Base-by-base conservation (phyloP, 2,329 filamentous ascomycete species). In the Chaetomium sp. region DNA sequence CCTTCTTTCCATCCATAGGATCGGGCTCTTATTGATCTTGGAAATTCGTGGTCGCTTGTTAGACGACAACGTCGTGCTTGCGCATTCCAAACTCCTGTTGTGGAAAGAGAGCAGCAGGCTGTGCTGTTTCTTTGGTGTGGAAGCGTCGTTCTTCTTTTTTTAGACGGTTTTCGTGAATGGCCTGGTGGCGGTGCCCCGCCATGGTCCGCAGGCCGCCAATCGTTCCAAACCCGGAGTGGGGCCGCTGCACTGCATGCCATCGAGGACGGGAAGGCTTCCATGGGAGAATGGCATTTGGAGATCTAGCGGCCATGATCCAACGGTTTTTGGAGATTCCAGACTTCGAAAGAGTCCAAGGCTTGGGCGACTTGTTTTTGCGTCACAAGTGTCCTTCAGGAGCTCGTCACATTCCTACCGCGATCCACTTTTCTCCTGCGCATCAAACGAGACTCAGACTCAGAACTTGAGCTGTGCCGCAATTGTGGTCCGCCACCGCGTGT, bases 111-210 rank as follows among this genome's bases (percentile, higher is more conserved):
- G 16, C 57, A 50, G 29, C 16, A 49, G 25, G 35, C 21, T 45
- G 35, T 25, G 38, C 42, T 57, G 13, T 29, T 53, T 12, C 13
- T 31, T 21, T 16, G 29, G 19, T 29, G 49, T 60, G 35, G 50
- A 54, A 25, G 58, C 47, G 58, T 23, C 21, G 55, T 57, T 45
- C 53, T 12, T 42, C 60, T 50, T 49, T 62, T 56, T 62, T 62
- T 56, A 62, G 60, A 33, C 19, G 12, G 7, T 9, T 23, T 45
- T 25, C 38, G 35, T 45, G 35, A n/a, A 13, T 9, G 45, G 27
- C 3, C 4, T 29, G 23, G 60, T 49, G 60, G 60, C 60, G n/a
- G 51, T 56, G 60, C 53, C 59, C 59, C 35, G 35, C 59, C 19
- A 10, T 55, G 13, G 27, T 8, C 35, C 27, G 21, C 51, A 55